phyloP scores from a whole-genome alignment of 2,329 filamentous ascomycete genomes.

The Tolypocladium amazonense region DNA sequence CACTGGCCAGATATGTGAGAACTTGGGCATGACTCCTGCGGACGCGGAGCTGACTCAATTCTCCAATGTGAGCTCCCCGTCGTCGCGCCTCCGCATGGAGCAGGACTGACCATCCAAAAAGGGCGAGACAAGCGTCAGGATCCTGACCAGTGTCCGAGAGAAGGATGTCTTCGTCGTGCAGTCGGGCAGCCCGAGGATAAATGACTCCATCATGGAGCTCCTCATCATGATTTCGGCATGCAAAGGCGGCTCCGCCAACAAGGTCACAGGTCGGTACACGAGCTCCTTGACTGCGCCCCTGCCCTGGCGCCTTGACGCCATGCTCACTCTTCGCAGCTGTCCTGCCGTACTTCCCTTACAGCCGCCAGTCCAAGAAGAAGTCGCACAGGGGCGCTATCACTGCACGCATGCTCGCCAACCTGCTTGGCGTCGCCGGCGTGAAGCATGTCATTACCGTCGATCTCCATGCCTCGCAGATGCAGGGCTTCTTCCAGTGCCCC shows the following conservation, averaged over 20 bases:
- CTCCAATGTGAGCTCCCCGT: conserved; percentile 49
- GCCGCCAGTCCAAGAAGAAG: conserved; percentile 98
- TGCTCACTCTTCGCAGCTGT: conserved; percentile 46
- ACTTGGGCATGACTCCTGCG: conserved; percentile 54
- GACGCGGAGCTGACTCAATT: conserved; percentile 58
- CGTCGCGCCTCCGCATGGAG: conserved; percentile 3
- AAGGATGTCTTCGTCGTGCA: conserved; percentile 99
- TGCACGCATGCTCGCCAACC: conserved; percentile 91
- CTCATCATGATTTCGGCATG: conserved; percentile 98
- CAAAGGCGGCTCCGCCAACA: conserved; percentile 94
- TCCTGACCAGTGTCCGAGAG: conserved; percentile 73
- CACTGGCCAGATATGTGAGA: conserved; percentile 56
- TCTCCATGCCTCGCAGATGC: conserved; percentile 96
- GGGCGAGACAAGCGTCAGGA: conserved; percentile 61
- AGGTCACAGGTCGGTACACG: conserved; percentile 69
- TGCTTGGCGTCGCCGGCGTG: conserved; percentile 85
- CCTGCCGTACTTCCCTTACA: conserved; percentile 96
- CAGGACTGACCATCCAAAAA: conserved; percentile 23
- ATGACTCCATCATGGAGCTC: conserved; percentile 98
- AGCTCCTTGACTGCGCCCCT: conserved; percentile 2
- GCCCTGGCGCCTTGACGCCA: conserved; percentile 7
- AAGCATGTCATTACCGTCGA: conserved; percentile 98
- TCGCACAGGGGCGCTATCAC: conserved; percentile 93
- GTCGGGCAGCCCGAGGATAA: conserved; percentile 91
- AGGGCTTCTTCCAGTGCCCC: conserved; percentile 96